Percentiles rank a stretch among this genome's conserved stretches.
These are phyloP conservation scores for Choanephora cucurbitarum DNA, from an alignment of 371 early-diverging fungal species.

Conservation along the genomic window DNA sequence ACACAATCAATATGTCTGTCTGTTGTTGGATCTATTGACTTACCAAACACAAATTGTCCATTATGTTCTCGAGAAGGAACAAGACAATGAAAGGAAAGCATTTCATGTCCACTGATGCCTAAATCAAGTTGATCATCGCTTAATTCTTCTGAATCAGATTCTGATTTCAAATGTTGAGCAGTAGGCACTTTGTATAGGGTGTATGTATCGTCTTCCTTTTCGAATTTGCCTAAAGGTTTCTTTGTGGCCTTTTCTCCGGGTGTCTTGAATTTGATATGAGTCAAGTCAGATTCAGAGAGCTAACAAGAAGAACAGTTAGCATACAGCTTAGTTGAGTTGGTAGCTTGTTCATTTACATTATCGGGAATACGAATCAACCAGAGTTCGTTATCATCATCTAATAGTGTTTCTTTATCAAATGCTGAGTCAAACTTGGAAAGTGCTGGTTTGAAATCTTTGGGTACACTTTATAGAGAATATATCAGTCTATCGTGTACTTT, in stretches of 20 bases:
- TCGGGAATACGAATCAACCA: conserved; percentile 54
- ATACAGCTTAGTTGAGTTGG: not conserved
- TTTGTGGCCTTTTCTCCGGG: conserved; percentile 17
- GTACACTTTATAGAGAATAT: conserved; percentile 9
- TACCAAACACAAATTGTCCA: conserved; percentile 40
- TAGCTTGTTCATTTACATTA: conserved; percentile 26
- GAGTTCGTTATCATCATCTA: conserved; percentile 47
- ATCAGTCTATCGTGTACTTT: not conserved
- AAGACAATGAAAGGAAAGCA: conserved; percentile 45
- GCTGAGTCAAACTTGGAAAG: conserved; percentile 22
- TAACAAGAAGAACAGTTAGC: conserved; percentile 15
- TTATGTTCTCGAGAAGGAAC: conserved; percentile 36
- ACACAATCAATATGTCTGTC: no score
- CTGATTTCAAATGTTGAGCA: conserved; percentile 7
- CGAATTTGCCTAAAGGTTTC: conserved; percentile 32
- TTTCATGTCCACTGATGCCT: conserved; percentile 54
- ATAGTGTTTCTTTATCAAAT: conserved; percentile 29
- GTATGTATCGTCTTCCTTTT: conserved; percentile 29
- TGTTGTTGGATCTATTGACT: not conserved
- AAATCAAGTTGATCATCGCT: conserved; percentile 25
- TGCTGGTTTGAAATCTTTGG: conserved; percentile 21
- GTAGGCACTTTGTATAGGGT: conserved; percentile 39
- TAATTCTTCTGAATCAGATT: conserved; percentile 14
- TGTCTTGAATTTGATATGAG: conserved; percentile 28
- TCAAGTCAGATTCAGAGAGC: conserved; percentile 36